These are phyloP conservation scores for Colletotrichum chlorophyti DNA, from an alignment of 2,329 filamentous ascomycete species.

Conservation along the genomic window DNA sequence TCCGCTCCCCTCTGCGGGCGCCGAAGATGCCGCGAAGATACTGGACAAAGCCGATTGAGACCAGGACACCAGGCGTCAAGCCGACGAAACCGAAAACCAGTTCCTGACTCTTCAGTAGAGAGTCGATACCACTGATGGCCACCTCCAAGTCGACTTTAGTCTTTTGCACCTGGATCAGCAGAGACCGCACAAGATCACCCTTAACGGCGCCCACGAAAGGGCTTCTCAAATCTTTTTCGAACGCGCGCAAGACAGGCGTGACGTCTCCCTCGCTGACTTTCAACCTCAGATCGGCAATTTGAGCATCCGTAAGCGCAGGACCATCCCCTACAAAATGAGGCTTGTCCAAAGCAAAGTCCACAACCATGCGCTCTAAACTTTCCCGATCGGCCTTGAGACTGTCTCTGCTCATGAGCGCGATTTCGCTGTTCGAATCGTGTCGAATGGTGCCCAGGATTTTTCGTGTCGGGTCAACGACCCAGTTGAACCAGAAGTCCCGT, in stretches of 20 bases:
- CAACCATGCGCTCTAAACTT: constrained; percentile 95
- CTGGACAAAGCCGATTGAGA: constrained; percentile 75
- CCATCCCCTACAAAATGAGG: constrained; percentile 63
- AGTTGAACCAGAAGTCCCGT: constrained; percentile 94
- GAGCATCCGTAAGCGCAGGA: constrained; percentile 65
- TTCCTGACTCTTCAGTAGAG: constrained; percentile 93
- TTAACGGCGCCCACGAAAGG: constrained; percentile 84
- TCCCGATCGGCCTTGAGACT: constrained; percentile 89
- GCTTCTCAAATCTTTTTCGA: constrained; percentile 84
- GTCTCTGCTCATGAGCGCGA: constrained; percentile 94
- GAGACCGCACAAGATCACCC: constrained; percentile 86
- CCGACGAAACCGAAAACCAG: constrained; percentile 98
- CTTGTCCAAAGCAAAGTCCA: constrained; percentile 91
- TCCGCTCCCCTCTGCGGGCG: constrained; percentile 71
- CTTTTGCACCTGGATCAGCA: constrained; percentile 97
- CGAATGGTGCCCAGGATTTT: constrained; percentile 91
- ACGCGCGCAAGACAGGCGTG: constrained; percentile 88
- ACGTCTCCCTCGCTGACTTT: constrained; percentile 92
- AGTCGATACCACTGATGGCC: constrained; percentile 94
- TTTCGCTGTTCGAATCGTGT: constrained; percentile 90
- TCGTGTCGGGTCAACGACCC: constrained; percentile 85
- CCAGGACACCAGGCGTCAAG: constrained; percentile 89
- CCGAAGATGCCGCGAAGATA: constrained; percentile 77
- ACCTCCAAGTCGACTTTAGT: constrained; percentile 98
- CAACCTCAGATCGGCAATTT: constrained; percentile 76